Base-by-base conservation (phyloP, 2,329 filamentous ascomycete genomes). In the Fusarium liriodendri region DNA sequence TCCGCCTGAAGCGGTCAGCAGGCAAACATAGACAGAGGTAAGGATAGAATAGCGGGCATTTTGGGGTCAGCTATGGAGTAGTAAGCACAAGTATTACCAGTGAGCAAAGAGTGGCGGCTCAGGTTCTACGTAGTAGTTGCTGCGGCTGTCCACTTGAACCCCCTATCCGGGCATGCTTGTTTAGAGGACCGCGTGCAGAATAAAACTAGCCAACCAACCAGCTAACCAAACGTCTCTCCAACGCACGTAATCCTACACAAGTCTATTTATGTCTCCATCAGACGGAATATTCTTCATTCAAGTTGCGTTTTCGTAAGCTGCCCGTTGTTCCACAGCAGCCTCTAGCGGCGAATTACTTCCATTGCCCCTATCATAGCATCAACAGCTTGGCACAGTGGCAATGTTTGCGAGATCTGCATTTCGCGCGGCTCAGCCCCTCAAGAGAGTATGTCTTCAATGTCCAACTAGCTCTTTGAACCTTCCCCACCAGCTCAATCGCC, bases 361-460 rank as follows among this genome's bases (percentile, higher is more conserved):
- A 42, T 22, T 42, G n/a, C 40, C 40, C 40, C 40, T 42, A 20
- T 42, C 40, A 42, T 20, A 42, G 9, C 40, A n/a, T 42, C 40
- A 20, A n/a, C 40, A 42, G 40, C 40, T 18, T 42, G 40, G 20
- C 40, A 42, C 20, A 20, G 40, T 42, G 40, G 33, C 80, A 75
- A 93, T 94, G 91, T 92, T 94, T 80, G 87, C 92, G 71, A 87
- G 92, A 86, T 87, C 90, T 74, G 33, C 33, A 35, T 87, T 93
- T 80, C 89, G 91, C 80, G 88, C 87, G 77, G 88, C 88, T 63
- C 89, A 91, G 85, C 91, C 92, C 75, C 82, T 93, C 76, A 90
- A 87, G 83, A 88, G 89, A 85, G 92, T 94, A 85, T 81, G 89
- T 78, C 4, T 42, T 42, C 14, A 16, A 16, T n/a, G 2, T 20